Evolutionary conservation across 1,139 yeast species (phyloP).

Genomic region (Saccharomyces hybrid): DNA sequence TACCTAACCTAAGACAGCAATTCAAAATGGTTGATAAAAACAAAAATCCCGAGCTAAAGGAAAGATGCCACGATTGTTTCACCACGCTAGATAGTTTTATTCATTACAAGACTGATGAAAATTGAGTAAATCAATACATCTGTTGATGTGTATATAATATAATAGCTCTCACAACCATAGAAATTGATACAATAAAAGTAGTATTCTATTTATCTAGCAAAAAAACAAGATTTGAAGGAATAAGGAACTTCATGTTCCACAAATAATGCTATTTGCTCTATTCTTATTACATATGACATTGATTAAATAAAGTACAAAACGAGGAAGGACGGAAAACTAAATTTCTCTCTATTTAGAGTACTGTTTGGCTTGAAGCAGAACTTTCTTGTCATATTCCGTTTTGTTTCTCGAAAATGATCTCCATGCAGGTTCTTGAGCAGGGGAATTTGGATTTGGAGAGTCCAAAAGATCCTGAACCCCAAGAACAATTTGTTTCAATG

Average conservation of each 20-base stretch:
- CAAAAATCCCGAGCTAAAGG: constrained; percentile 48
- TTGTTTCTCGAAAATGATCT: constrained; percentile 68
- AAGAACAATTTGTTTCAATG: constrained; percentile 81
- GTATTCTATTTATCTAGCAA: not conserved
- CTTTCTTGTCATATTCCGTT: constrained; percentile 64
- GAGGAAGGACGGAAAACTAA: not conserved
- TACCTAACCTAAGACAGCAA: constrained; percentile 42
- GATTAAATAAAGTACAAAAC: not conserved
- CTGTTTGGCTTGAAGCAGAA: constrained; percentile 71
- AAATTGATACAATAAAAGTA: not conserved
- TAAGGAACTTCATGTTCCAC: too few species aligned
- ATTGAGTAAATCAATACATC: constrained; percentile 2
- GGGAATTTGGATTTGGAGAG: constrained; percentile 88
- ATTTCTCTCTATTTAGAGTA: constrained; percentile 40
- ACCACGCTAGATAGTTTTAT: constrained; percentile 67
- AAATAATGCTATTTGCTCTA: not conserved
- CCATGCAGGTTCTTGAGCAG: constrained; percentile 98
- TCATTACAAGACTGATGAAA: constrained; percentile 54
- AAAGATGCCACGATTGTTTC: constrained; percentile 62
- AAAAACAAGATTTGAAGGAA: too few species aligned
- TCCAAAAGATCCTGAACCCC: constrained; percentile 91
- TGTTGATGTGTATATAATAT: not conserved
- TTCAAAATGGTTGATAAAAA: constrained; percentile 62
- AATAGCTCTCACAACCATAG: not conserved
- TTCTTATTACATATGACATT: not conserved